A percentile compares a stretch with the other conserved stretches of the same genome.
phyloP scores from a whole-genome alignment of 257 asterid genomes.

The Petunia axillaris region DNA sequence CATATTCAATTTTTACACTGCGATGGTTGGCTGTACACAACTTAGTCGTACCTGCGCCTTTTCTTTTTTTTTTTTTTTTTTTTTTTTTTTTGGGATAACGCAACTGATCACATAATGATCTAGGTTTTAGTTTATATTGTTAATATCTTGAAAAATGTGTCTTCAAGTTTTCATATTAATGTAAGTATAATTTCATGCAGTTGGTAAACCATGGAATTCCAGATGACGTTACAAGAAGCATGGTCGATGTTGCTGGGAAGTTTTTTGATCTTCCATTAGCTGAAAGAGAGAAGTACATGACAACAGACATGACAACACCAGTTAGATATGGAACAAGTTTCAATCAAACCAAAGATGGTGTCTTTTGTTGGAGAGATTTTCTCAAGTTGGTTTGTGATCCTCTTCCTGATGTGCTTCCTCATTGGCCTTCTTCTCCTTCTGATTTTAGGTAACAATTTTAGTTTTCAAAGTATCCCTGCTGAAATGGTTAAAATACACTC shows the following conservation, averaged over 20 bases:
- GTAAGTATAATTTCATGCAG: constrained; percentile 38
- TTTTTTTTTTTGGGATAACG: not conserved
- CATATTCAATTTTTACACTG: not conserved
- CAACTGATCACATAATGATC: not conserved
- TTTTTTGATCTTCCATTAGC: constrained; percentile 70
- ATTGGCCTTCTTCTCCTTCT: constrained; percentile 86
- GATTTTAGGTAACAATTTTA: constrained; percentile 59
- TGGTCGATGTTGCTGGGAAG: constrained; percentile 55
- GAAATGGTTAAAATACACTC: not conserved
- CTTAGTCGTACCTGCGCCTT: not conserved
- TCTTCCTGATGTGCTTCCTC: constrained; percentile 54
- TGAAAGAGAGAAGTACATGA: constrained; percentile 87
- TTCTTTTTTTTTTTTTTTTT: no score
- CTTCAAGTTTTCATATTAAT: not conserved
- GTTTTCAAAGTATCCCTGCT: no score
- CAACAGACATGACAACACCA: constrained; percentile 55
- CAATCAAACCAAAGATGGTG: constrained; percentile 79
- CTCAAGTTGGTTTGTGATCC: constrained; percentile 76
- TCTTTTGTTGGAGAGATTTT: constrained; percentile 90
- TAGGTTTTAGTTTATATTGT: not conserved
- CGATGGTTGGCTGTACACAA: not conserved
- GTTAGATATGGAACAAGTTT: constrained; percentile 93
- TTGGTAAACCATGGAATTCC: constrained; percentile 75
- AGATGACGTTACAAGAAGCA: constrained; percentile 45
- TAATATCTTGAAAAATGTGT: not conserved